Evolutionary conservation across 768 basidiomycete genomes (phyloP).

Genomic region (Boletellus emodensis): DNA sequence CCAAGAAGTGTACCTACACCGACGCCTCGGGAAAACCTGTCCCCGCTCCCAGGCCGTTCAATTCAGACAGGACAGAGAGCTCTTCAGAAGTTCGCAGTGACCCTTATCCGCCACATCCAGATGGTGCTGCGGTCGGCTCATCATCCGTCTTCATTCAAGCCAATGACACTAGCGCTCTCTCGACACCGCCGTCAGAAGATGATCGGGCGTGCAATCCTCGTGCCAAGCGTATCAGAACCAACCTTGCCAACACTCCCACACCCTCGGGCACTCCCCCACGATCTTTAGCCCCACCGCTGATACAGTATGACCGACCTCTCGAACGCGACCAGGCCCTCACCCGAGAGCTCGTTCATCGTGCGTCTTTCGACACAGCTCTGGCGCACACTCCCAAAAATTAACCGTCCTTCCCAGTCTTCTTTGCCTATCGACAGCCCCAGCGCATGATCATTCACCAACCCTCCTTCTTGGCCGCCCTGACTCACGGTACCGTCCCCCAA

Average conservation of each 20-base stretch:
- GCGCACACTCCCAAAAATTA: neutral
- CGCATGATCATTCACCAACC: conserved; percentile 77
- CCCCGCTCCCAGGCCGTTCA: conserved; percentile 59
- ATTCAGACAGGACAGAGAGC: conserved; percentile 35
- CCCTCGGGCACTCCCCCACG: conserved; percentile 28
- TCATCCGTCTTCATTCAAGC: conserved; percentile 13
- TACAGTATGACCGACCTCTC: conserved; percentile 38
- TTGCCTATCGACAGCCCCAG: conserved; percentile 76
- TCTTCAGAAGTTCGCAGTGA: conserved; percentile 26
- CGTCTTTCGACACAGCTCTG: conserved; percentile 22
- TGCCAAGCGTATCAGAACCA: conserved; percentile 51
- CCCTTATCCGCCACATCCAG: conserved; percentile 13
- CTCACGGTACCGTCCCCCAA: conserved; percentile 61
- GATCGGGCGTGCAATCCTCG: conserved; percentile 39
- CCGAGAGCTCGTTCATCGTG: conserved; percentile 72
- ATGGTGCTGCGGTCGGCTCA: conserved; percentile 9
- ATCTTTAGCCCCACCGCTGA: conserved; percentile 35
- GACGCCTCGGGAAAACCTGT: conserved; percentile 77
- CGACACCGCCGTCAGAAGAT: conserved; percentile 33
- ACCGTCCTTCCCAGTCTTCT: conserved; percentile 54
- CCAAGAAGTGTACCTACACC: conserved; percentile 77
- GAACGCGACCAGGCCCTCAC: conserved; percentile 60
- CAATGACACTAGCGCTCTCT: conserved; percentile 8
- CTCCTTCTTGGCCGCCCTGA: conserved; percentile 64
- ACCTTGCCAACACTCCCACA: conserved; percentile 35